A percentile compares a stretch with the other conserved stretches of the same genome.
Conservation (phyloP, 2,329 filamentous ascomycete species). For the Alternaria angustiovoidea region DNA sequence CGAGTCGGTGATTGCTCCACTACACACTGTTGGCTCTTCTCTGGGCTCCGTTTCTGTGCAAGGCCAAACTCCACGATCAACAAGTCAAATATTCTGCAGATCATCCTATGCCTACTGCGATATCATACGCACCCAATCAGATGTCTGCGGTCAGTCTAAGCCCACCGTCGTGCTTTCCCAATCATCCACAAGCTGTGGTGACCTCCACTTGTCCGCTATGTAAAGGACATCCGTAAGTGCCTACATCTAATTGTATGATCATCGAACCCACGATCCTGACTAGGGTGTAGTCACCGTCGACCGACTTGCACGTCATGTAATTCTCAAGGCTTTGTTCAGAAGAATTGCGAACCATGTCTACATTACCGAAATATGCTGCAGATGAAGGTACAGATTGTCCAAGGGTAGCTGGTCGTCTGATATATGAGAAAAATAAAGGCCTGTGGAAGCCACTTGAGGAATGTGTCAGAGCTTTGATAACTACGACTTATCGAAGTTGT, state of each 20-base stretch:
- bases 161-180: background rate
- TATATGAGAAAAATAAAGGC: no score
- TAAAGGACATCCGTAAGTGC: background rate
- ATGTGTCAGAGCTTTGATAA: no score
- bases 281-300: background rate
- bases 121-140: background rate
- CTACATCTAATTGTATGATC: background rate
- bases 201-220: background rate
- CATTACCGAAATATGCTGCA: background rate
- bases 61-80: background rate
- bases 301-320: background rate
- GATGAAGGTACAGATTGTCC: background rate
- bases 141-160: background rate
- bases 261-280: background rate
- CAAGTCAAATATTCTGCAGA: background rate
- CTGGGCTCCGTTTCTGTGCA: background rate
- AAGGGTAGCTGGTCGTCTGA: no score
- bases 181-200: conserved; percentile 1
- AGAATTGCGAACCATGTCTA: background rate
- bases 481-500: no score
- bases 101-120: background rate
- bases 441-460: no score
- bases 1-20: background rate
- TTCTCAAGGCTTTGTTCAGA: background rate
- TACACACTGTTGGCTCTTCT: background rate